Conservation (phyloP, 345 rosid genomes). For the Eucalyptus brandiana region DNA sequence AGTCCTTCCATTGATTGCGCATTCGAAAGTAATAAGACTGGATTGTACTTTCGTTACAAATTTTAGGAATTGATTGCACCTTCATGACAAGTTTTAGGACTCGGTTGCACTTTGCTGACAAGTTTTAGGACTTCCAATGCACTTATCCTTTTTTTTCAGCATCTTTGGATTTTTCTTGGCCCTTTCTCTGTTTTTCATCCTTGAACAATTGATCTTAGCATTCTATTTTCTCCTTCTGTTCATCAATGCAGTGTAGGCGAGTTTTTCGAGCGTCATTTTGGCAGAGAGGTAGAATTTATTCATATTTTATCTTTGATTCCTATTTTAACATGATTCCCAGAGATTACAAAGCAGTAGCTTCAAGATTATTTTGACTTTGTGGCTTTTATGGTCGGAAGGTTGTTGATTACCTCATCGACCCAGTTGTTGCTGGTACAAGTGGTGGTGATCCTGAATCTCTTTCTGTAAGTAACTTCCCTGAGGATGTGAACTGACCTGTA, state of each 20-base stretch:
- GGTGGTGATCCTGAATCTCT: conserved; percentile 86
- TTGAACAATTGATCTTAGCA: background rate
- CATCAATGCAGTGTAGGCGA: conserved; percentile 50
- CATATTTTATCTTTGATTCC: background rate
- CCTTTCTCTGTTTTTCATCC: background rate
- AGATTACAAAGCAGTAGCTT: background rate
- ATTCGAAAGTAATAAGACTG: no score
- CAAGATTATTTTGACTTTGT: background rate
- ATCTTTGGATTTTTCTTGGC: background rate
- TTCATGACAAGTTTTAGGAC: no score
- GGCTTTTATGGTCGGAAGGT: conserved; percentile 33
- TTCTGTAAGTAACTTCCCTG: conserved; percentile 54
- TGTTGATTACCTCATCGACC: conserved; percentile 91
- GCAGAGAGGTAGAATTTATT: conserved; percentile 53
- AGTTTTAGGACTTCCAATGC: no score
- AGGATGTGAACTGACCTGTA: background rate
- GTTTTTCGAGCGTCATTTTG: conserved; percentile 79
- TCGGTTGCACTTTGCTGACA: no score
- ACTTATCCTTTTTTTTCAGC: background rate
- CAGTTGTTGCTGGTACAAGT: conserved; percentile 91
- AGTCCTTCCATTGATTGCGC: no score
- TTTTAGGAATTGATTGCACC: no score
- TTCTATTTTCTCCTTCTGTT: background rate
- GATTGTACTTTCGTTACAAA: no score
- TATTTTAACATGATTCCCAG: background rate